Percentiles rank a stretch among this genome's conserved stretches.
These are phyloP conservation scores for Epichloe sylvatica DNA, from an alignment of 2,329 filamentous ascomycete genomes.

Conservation along the genomic window DNA sequence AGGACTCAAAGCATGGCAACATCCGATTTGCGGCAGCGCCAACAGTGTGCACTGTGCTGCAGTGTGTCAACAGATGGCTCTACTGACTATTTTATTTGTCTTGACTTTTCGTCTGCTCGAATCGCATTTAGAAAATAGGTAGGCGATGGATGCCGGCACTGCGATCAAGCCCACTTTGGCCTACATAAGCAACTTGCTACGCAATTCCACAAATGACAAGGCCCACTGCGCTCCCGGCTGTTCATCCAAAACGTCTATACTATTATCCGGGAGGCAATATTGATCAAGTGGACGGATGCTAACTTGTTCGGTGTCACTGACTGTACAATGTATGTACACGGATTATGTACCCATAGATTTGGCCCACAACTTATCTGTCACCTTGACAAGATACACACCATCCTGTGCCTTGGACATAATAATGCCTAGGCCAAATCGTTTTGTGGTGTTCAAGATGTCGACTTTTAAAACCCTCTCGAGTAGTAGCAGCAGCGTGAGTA, in stretches of 20 bases:
- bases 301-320: background rate
- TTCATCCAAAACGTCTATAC: background rate
- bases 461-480: background rate
- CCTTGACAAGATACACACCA: no score
- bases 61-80: background rate
- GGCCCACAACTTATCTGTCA: background rate
- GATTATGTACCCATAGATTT: background rate
- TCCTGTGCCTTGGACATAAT: no score
- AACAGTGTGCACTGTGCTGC: background rate
- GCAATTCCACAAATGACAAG: background rate
- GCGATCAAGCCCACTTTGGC: background rate
- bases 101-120: background rate
- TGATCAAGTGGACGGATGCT: background rate
- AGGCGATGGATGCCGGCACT: background rate
- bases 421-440: no score
- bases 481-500: background rate
- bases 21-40: background rate
- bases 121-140: background rate
- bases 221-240: background rate
- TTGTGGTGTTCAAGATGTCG: no score
- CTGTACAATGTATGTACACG: background rate
- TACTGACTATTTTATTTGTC: no score
- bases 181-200: background rate
- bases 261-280: background rate
- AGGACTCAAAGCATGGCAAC: background rate